Percentiles rank a stretch among this genome's conserved stretches.
Conservation (phyloP, 371 early-diverging fungal genomes). For the Cokeromyces recurvatus region DNA sequence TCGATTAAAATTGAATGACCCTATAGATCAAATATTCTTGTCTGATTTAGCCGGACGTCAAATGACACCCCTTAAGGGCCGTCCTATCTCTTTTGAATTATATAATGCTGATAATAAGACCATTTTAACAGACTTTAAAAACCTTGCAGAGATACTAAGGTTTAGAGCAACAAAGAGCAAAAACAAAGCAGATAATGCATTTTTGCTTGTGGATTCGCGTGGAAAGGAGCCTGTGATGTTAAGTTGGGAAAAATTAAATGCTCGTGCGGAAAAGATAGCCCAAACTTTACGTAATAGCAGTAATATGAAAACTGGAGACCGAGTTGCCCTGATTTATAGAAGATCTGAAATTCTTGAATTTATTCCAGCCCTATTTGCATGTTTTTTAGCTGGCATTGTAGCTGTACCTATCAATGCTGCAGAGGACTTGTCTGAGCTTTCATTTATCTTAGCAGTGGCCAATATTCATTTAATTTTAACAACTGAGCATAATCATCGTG, state of each 20-base stretch:
- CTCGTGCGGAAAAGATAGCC: constrained; percentile 66
- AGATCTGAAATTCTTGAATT: constrained; percentile 78
- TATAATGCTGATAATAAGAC: constrained; percentile 24
- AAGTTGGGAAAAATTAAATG: constrained; percentile 73
- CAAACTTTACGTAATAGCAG: constrained; percentile 57
- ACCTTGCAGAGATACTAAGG: constrained; percentile 54
- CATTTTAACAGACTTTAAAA: constrained; percentile 39
- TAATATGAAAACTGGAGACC: constrained; percentile 55
- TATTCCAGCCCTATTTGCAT: constrained; percentile 71
- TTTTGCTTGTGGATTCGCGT: constrained; percentile 68
- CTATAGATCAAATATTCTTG: constrained; percentile 23
- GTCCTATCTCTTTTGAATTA: constrained; percentile 7
- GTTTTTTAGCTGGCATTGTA: constrained; percentile 76
- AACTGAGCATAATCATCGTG: constrained; percentile 72
- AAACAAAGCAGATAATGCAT: constrained; percentile 45
- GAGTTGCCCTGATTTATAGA: constrained; percentile 77
- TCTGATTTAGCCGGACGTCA: constrained; percentile 40
- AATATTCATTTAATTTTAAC: constrained; percentile 68
- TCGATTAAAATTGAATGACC: constrained; percentile 19
- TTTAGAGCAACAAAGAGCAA: constrained; percentile 51
- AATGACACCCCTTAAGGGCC: constrained; percentile 23
- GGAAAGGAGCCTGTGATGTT: constrained; percentile 63
- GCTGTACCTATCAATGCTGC: constrained; percentile 82
- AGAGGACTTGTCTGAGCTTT: constrained; percentile 75
- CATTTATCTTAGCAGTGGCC: constrained; percentile 67